Percentiles rank a stretch among this genome's conserved stretches.
phyloP scores from a whole-genome alignment of 2,329 filamentous ascomycete genomes.

The Elsinoe necatrix region DNA sequence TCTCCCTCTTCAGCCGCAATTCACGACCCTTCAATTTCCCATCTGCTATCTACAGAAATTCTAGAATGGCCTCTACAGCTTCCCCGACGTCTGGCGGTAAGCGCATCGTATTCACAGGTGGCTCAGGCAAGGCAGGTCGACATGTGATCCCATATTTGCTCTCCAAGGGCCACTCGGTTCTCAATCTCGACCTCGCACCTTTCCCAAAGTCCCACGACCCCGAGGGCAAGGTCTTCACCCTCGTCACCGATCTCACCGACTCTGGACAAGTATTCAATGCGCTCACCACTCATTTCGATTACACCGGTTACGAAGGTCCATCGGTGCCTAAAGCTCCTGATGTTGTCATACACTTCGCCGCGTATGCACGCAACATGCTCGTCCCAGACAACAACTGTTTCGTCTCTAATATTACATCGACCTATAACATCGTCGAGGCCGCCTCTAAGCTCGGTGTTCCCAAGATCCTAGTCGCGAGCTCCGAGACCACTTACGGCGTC shows the following conservation, averaged over 20 bases:
- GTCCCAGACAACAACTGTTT: slow-evolving; percentile 55
- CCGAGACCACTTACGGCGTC: slow-evolving; percentile 54
- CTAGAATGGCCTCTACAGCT: background rate
- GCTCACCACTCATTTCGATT: slow-evolving; percentile 49
- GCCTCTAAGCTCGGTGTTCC: slow-evolving; percentile 53
- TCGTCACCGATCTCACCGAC: slow-evolving; percentile 49
- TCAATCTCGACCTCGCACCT: slow-evolving; percentile 48
- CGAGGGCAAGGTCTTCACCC: slow-evolving; percentile 40
- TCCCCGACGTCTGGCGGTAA: slow-evolving; percentile 26
- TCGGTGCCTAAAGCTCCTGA: slow-evolving; percentile 42
- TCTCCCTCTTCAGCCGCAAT: background rate
- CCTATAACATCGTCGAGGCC: slow-evolving; percentile 56
- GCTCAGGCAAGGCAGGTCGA: slow-evolving; percentile 48
- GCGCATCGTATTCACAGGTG: slow-evolving; percentile 47
- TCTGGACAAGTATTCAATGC: slow-evolving; percentile 50
- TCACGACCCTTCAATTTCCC: background rate
- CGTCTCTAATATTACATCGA: slow-evolving; percentile 46
- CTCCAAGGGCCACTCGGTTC: slow-evolving; percentile 42
- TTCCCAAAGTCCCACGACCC: slow-evolving; percentile 29
- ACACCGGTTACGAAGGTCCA: slow-evolving; percentile 41
- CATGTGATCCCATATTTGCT: slow-evolving; percentile 48
- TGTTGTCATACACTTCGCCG: slow-evolving; percentile 55
- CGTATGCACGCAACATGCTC: slow-evolving; percentile 52
- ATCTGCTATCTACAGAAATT: background rate
- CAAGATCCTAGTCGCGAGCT: slow-evolving; percentile 54